A percentile compares a stretch with the other conserved stretches of the same genome.
phyloP scores from a whole-genome alignment of 2,329 filamentous ascomycete genomes.

The Claviceps capensis region DNA sequence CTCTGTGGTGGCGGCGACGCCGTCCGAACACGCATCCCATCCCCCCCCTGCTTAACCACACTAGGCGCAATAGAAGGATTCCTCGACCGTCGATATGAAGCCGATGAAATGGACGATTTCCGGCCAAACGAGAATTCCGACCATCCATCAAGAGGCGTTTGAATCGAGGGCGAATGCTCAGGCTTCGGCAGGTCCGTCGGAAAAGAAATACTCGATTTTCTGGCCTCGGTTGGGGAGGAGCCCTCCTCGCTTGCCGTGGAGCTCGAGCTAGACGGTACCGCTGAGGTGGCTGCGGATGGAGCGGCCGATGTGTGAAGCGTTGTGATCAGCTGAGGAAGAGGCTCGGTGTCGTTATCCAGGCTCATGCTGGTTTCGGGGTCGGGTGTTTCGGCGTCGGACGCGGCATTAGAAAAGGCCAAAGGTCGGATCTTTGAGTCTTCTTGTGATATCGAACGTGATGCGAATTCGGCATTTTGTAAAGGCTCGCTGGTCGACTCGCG shows the following conservation, averaged over 20 bases:
- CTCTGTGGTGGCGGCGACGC: constrained; percentile 6
- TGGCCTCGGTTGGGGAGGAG: constrained; percentile 15
- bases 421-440: background rate
- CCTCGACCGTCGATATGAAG: constrained; percentile 3
- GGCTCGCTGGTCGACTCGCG: background rate
- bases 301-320: background rate
- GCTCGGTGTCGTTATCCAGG: background rate
- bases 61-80: constrained; percentile 1
- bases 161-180: constrained; percentile 8
- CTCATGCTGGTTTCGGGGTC: background rate
- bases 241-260: constrained; percentile 12
- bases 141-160: background rate
- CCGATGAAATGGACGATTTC: constrained; percentile 5
- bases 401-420: background rate
- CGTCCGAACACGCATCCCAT: background rate
- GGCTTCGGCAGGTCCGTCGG: constrained; percentile 19
- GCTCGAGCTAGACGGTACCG: constrained; percentile 9
- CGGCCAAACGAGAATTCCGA: constrained; percentile 6
- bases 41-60: background rate
- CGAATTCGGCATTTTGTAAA: background rate
- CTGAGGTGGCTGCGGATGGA: background rate
- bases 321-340: background rate
- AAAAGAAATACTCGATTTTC: constrained; percentile 21
- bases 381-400: background rate
- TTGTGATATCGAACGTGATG: background rate